Percentiles rank a stretch among this genome's conserved stretches.
These are phyloP conservation scores for Alternaria rosae DNA, from an alignment of 2,329 filamentous ascomycete genomes.

Conservation along the genomic window DNA sequence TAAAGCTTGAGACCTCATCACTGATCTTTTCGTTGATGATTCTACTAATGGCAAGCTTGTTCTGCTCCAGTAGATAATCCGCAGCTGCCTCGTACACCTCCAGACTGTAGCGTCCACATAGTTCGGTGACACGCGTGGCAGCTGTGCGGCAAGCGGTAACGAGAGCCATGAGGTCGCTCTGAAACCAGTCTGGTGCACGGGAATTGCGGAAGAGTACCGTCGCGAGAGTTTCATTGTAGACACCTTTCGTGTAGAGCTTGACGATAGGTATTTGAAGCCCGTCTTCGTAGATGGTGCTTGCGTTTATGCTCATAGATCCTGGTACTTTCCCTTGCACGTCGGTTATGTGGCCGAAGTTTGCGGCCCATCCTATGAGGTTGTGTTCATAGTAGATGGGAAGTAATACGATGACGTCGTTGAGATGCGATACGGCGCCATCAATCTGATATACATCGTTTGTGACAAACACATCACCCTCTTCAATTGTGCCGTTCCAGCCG, in stretches of 20 bases:
- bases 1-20: constrained; percentile 53
- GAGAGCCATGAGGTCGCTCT: constrained; percentile 57
- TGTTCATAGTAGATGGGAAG: constrained; percentile 57
- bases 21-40: constrained; percentile 58
- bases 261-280: constrained; percentile 60
- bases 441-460: constrained; percentile 61
- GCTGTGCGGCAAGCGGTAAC: constrained; percentile 58
- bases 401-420: constrained; percentile 60
- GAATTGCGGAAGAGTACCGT: constrained; percentile 59
- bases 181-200: constrained; percentile 59
- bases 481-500: constrained; percentile 56
- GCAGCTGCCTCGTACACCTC: constrained; percentile 58
- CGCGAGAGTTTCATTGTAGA: constrained; percentile 55
- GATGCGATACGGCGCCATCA: constrained; percentile 58
- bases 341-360: constrained; percentile 61
- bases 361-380: constrained; percentile 57
- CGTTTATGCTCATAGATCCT: constrained; percentile 60
- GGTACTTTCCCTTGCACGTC: constrained; percentile 57
- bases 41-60: constrained; percentile 54
- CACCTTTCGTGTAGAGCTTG: constrained; percentile 56
- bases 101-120: constrained; percentile 55
- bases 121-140: constrained; percentile 54
- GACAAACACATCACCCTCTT: constrained; percentile 60
- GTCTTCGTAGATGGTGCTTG: constrained; percentile 58
- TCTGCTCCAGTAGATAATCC: constrained; percentile 55